Conservation (phyloP, 495 filamentous ascomycete genomes). For the Letharia lupina region DNA sequence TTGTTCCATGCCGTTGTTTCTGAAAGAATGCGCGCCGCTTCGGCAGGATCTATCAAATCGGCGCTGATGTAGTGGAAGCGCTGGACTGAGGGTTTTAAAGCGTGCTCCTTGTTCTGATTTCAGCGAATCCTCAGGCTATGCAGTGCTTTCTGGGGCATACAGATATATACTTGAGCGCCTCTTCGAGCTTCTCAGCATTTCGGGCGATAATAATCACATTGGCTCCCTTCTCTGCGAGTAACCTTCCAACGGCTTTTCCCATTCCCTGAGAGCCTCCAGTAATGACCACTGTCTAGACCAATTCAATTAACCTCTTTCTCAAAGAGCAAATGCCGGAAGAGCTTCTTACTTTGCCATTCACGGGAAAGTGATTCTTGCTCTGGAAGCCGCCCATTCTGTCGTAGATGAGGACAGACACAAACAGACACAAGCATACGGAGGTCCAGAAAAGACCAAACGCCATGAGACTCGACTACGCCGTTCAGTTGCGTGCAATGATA, state of each 20-base stretch:
- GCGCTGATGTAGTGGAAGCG: constrained; percentile 77
- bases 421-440: constrained; percentile 11
- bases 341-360: constrained; percentile 65
- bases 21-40: constrained; percentile 56
- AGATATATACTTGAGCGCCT: constrained; percentile 56
- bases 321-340: background rate
- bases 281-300: constrained; percentile 63
- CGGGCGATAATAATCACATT: constrained; percentile 80
- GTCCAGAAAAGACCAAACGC: constrained; percentile 31
- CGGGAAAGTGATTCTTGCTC: constrained; percentile 66
- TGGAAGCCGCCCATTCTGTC: constrained; percentile 59
- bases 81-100: constrained; percentile 53
- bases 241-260: constrained; percentile 63
- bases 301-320: background rate
- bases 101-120: constrained; percentile 62
- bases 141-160: constrained; percentile 31
- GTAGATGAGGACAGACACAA: constrained; percentile 23
- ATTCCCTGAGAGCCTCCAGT: constrained; percentile 93
- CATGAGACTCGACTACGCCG: constrained; percentile 19
- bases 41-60: constrained; percentile 63
- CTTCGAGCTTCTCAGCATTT: constrained; percentile 63
- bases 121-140: constrained; percentile 52
- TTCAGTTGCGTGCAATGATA: constrained; percentile 25
- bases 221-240: constrained; percentile 76
- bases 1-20: constrained; percentile 81